Base-by-base conservation (phyloP, 2,329 filamentous ascomycete species). In the Colletotrichum australisinense region DNA sequence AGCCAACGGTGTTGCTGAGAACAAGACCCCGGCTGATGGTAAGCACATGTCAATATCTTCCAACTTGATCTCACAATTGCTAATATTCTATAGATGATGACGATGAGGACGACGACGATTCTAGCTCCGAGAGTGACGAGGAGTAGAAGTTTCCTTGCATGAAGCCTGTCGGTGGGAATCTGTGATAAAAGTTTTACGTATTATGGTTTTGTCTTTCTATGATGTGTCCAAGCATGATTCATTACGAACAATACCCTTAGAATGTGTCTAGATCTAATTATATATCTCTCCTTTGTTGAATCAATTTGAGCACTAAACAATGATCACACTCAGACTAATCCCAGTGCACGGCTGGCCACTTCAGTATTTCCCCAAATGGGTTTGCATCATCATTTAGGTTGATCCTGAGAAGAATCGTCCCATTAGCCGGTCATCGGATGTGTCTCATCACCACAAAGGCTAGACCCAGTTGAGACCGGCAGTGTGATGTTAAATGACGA, bases 231-330 rank as follows among this genome's bases (percentile, higher is more conserved):
- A 64, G 55, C 30, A 73, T 60, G 70, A 69, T 73, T 62, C 59
- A 69, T 55, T 69, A 73, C 59, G 70, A 73, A 38, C 53, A 65
- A 73, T 73, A 73, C 70, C 70, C 70, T 53, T 69, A 63, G 67
- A 73, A 64, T 73, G 65, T 72, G 30, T 55, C 59, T 69, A 73
- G 70, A 64, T 73, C 26, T 60, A 53, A 63, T 69, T 52, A 9
- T 52, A 22, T 16, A 22, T 6, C 5, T 63, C 19, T 63, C 38
- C 9, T 52, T 63, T 63, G 59, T 63, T 30, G 2, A 32, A 63
- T 49, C 26, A 63, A 49, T n/a, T n/a, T 19, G 14, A 42, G 38
- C 16, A 42, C 38, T 3, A 42, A 5, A 4, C 2, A 63, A 49
- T 5, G 42, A 22, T 49, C 42, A 11, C 19, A 4, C 9, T 49